Evolutionary conservation across 306 rosid genomes (phyloP).

Genomic region (Pterocarpus macrocarpus): DNA sequence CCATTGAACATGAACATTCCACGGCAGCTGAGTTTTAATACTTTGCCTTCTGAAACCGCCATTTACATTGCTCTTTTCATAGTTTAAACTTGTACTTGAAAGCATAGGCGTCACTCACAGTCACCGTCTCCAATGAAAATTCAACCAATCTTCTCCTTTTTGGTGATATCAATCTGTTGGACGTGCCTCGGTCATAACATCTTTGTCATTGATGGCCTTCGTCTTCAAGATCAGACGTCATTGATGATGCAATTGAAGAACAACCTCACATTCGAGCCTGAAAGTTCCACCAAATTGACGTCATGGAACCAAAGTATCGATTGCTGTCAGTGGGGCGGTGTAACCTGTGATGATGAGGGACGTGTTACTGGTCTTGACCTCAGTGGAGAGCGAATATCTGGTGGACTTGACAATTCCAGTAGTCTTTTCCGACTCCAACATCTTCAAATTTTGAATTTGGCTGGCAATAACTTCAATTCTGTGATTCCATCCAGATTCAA

Average conservation of each 20-base stretch:
- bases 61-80: too few relatives aligned
- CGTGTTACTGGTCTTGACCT: constrained; percentile 47
- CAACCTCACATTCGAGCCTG: not conserved
- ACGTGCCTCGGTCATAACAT: not conserved
- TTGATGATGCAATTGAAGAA: constrained; percentile 26
- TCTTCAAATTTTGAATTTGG: constrained; percentile 46
- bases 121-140: not conserved
- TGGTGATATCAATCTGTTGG: not conserved
- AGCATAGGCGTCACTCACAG: too few relatives aligned
- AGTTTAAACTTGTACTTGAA: too few relatives aligned
- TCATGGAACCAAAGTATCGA: constrained; percentile 36
- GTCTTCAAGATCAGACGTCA: not conserved
- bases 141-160: not conserved
- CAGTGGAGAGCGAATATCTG: not conserved
- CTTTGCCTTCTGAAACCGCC: too few relatives aligned
- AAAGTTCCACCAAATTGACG: not conserved
- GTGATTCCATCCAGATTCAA: constrained; percentile 42
- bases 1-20: too few relatives aligned
- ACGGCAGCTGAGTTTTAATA: too few relatives aligned
- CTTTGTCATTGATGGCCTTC: not conserved
- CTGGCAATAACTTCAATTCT: not conserved
- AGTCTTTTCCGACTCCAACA: constrained; percentile 44
- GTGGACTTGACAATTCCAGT: constrained; percentile 38
- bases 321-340: constrained; percentile 41
- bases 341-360: constrained; percentile 30